A percentile compares a stretch with the other conserved stretches of the same genome.
phyloP scores from a whole-genome alignment of 805 yeast genomes.

The Wickerhamiella lipophila region DNA sequence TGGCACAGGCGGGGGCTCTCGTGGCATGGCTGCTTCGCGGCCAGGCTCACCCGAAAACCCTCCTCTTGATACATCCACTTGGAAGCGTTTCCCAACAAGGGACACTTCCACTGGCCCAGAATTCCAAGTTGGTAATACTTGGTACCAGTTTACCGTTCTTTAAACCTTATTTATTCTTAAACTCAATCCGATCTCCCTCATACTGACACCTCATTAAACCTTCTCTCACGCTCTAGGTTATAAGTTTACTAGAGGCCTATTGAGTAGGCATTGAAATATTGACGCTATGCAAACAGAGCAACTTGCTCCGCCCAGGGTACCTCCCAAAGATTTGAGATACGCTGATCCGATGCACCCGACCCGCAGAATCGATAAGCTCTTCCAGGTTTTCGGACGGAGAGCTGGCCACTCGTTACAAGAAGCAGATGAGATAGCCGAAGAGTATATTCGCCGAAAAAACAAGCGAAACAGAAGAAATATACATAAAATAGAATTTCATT shows the following conservation, averaged over 20 bases:
- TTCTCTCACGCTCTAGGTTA: too few species aligned
- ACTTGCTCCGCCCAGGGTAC: neutral
- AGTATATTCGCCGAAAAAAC: neutral
- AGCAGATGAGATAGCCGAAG: constrained; percentile 5
- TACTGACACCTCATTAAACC: too few species aligned
- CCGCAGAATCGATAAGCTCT: neutral
- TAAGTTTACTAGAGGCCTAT: too few species aligned
- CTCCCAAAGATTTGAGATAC: constrained; percentile 1
- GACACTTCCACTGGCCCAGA: neutral
- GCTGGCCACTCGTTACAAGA: neutral
- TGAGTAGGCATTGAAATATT: too few species aligned
- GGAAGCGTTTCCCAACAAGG: neutral
- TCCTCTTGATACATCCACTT: neutral
- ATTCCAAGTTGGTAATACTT: neutral
- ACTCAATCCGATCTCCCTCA: too few species aligned
- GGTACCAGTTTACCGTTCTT: constrained; percentile 4
- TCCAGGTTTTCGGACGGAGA: neutral
- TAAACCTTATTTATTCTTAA: constrained; percentile 1
- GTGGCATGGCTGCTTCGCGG: neutral
- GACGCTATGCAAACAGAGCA: neutral
- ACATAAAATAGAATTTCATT: too few species aligned
- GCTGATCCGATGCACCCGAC: neutral
- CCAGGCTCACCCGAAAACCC: neutral
- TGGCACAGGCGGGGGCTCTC: neutral
- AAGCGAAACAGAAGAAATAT: neutral